A percentile compares a stretch with the other conserved stretches of the same genome.
phyloP scores from a whole-genome alignment of 768 basidiomycete species.

The Boletus sensibilis region DNA sequence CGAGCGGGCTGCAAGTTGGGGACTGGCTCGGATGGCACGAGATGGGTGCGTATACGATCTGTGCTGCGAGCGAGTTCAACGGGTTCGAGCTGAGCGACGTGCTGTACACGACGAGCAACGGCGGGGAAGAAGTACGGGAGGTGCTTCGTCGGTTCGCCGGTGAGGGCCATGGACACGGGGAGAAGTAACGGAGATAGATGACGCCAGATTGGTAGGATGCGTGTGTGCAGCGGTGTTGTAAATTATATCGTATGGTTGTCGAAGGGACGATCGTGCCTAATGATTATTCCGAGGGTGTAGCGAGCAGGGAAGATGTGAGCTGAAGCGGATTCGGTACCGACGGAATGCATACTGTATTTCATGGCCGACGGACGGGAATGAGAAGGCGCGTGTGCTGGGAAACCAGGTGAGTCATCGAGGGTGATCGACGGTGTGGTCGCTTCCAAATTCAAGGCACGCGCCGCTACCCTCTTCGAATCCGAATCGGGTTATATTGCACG shows the following conservation, averaged over 20 bases:
- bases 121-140: constrained; percentile 50
- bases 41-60: constrained; percentile 99
- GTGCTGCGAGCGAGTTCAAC: constrained; percentile 95
- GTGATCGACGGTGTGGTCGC: constrained; percentile 30
- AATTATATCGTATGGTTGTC: constrained; percentile 7
- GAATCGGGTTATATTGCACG: constrained; percentile 21
- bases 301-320: neutral
- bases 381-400: neutral
- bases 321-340: constrained; percentile 16
- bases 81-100: constrained; percentile 83
- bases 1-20: constrained; percentile 74
- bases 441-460: constrained; percentile 29
- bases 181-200: neutral
- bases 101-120: constrained; percentile 70
- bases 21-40: constrained; percentile 98
- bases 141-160: constrained; percentile 51
- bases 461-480: constrained; percentile 17
- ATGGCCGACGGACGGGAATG: constrained; percentile 19
- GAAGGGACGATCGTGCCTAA: constrained; percentile 10
- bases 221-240: constrained; percentile 11
- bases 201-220: constrained; percentile 1
- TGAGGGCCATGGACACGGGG: constrained; percentile 39
- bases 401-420: constrained; percentile 22
- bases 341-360: neutral
- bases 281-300: constrained; percentile 5